These are phyloP conservation scores for Alectoria sarmentosa DNA, from an alignment of 495 filamentous ascomycete species.

Conservation along the genomic window DNA sequence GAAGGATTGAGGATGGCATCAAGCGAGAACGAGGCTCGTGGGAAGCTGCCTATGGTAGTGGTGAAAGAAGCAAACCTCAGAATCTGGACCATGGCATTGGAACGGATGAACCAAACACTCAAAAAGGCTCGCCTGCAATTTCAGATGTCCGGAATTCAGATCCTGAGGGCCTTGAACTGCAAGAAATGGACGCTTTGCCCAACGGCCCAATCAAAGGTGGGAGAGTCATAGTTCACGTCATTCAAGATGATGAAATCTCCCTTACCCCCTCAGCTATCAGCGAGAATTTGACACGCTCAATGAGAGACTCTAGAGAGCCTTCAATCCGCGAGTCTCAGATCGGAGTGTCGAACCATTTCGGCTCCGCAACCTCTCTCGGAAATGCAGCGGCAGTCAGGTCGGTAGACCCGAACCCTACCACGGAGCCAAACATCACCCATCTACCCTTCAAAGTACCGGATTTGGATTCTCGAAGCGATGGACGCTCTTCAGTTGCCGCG, in stretches of 20 bases:
- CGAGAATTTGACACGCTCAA: slow-evolving; percentile 4
- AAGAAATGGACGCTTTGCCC: slow-evolving; percentile 27
- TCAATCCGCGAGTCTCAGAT: neutral
- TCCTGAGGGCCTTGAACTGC: slow-evolving; percentile 34
- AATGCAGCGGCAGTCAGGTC: neutral
- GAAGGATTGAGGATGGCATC: slow-evolving; percentile 60
- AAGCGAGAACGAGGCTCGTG: slow-evolving; percentile 63
- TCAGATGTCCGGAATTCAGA: slow-evolving; percentile 26
- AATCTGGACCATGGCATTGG: slow-evolving; percentile 47
- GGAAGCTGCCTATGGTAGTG: slow-evolving; percentile 65
- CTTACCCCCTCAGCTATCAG: neutral
- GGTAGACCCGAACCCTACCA: slow-evolving; percentile 17
- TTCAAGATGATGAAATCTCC: slow-evolving; percentile 13
- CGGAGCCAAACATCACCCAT: slow-evolving; percentile 41
- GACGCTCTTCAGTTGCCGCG: slow-evolving; percentile 54
- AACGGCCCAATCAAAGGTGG: slow-evolving; percentile 1
- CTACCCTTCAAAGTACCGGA: slow-evolving; percentile 54
- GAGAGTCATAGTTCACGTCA: slow-evolving; percentile 13
- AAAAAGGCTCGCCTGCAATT: slow-evolving; percentile 34
- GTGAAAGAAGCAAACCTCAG: slow-evolving; percentile 35
- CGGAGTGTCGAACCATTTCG: neutral
- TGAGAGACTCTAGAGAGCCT: neutral
- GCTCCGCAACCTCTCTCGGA: slow-evolving; percentile 9
- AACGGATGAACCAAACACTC: slow-evolving; percentile 41
- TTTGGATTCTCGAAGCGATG: slow-evolving; percentile 35